phyloP scores from a whole-genome alignment of 306 rosid species.

The Inga oerstediana region DNA sequence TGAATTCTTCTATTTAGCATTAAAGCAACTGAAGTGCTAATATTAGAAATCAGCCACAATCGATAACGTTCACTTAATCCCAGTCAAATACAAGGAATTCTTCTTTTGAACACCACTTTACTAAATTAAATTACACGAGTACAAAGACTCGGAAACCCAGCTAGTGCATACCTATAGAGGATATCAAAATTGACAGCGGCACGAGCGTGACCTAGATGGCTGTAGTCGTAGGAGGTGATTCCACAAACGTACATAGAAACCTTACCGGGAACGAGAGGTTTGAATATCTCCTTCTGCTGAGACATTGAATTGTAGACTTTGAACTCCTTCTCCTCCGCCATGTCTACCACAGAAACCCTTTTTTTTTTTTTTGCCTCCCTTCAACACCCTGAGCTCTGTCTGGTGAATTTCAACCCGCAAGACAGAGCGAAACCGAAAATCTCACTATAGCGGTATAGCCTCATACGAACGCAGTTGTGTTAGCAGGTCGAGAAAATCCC shows the following conservation, averaged over 20 bases:
- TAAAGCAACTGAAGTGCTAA: neutral
- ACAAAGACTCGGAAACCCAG: neutral
- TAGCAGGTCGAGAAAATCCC: neutral
- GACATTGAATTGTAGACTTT: constrained; percentile 85
- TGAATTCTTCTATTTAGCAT: neutral
- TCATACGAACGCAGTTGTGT: neutral
- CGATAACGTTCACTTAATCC: neutral
- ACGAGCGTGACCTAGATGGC: constrained; percentile 96
- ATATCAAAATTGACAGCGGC: constrained; percentile 74
- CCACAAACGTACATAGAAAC: constrained; percentile 94
- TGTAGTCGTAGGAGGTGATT: constrained; percentile 82
- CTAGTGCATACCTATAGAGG: constrained; percentile 60
- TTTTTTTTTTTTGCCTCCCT: neutral
- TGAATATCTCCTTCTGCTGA: constrained; percentile 78
- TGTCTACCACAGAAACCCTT: constrained; percentile 14
- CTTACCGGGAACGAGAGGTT: constrained; percentile 56
- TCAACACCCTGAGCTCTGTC: neutral
- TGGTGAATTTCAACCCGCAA: neutral
- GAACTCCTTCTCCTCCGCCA: constrained; percentile 67
- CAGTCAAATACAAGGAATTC: neutral
- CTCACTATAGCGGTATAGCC: neutral
- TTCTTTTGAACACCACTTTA: neutral
- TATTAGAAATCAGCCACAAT: neutral
- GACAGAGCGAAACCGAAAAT: neutral
- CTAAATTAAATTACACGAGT: neutral